These are phyloP conservation scores for Globisporangium uncinulatum DNA, from an alignment of 352 stramenopile genomes.

Conservation along the genomic window DNA sequence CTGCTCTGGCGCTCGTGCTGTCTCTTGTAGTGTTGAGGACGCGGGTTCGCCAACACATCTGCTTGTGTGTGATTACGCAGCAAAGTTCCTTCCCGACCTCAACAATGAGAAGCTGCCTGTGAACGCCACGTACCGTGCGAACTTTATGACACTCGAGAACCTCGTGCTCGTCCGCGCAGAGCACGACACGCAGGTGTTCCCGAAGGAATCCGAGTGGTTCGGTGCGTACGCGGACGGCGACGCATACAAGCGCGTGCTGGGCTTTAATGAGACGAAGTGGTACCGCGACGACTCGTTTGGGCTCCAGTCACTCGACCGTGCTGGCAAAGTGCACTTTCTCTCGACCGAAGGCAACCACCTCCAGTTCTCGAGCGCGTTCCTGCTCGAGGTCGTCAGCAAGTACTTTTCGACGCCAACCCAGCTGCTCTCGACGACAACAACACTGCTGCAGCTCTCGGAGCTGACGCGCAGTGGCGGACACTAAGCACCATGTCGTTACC, in stretches of 20 bases:
- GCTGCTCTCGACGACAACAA: not conserved
- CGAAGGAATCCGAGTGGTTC: slow-evolving; percentile 83
- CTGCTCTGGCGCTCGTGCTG: not conserved
- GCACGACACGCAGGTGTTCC: slow-evolving; percentile 88
- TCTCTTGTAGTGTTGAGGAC: not conserved
- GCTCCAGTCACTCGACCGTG: slow-evolving; percentile 77
- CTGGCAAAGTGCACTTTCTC: slow-evolving; percentile 88
- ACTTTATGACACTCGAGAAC: slow-evolving; percentile 81
- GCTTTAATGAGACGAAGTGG: slow-evolving; percentile 91
- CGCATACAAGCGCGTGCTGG: slow-evolving; percentile 60
- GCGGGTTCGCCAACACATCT: not conserved
- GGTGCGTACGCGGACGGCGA: slow-evolving; percentile 78
- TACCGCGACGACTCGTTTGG: slow-evolving; percentile 91
- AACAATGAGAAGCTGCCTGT: slow-evolving; percentile 87
- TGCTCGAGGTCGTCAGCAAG: slow-evolving; percentile 77
- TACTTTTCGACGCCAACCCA: slow-evolving; percentile 43
- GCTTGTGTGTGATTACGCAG: slow-evolving; percentile 18
- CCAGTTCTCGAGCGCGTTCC: slow-evolving; percentile 78
- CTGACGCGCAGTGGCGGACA: not conserved
- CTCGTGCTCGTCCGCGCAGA: slow-evolving; percentile 90
- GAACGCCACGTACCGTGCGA: slow-evolving; percentile 84
- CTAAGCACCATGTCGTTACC: not conserved
- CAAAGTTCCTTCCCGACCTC: slow-evolving; percentile 72
- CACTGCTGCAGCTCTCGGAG: not conserved
- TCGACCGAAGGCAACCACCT: slow-evolving; percentile 90